Percentiles rank a stretch among this genome's conserved stretches.
phyloP scores from a whole-genome alignment of 306 rosid species.

The Canavalia ensiformis region DNA sequence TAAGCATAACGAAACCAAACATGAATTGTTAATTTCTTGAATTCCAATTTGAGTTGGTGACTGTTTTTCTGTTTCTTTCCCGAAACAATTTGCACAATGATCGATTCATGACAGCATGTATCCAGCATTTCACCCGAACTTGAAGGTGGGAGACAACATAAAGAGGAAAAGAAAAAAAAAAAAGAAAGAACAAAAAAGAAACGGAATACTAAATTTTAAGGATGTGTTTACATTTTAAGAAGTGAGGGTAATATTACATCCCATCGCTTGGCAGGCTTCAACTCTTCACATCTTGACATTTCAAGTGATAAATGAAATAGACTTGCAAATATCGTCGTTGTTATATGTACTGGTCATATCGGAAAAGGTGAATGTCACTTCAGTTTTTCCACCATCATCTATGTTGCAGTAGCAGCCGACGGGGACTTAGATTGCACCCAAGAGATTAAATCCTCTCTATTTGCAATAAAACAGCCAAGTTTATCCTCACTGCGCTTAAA shows the following conservation, averaged over 20 bases:
- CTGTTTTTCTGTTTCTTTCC: neutral
- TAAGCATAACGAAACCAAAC: neutral
- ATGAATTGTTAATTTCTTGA: neutral
- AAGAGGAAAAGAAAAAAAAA: neutral
- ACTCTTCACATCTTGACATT: conserved; percentile 15
- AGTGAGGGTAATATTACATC: conserved; percentile 13
- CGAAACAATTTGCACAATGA: conserved; percentile 1
- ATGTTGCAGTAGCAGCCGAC: conserved; percentile 42
- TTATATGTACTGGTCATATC: neutral
- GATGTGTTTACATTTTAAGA: conserved; percentile 42
- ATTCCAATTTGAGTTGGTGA: neutral
- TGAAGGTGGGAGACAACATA: neutral
- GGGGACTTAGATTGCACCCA: conserved; percentile 76
- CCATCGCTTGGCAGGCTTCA: conserved; percentile 35
- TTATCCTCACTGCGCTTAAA: conserved; percentile 76
- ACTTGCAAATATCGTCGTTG: conserved; percentile 8
- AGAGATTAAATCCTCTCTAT: conserved; percentile 75
- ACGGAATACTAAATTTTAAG: conserved; percentile 22
- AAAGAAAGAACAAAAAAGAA: neutral
- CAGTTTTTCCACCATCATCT: conserved; percentile 39
- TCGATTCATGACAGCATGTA: neutral
- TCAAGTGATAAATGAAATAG: conserved; percentile 19
- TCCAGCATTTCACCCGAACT: neutral
- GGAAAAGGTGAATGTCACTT: conserved; percentile 22
- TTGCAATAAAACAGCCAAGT: conserved; percentile 79